Conservation (phyloP, 2,329 filamentous ascomycete species). For the Rosellinia necatrix region DNA sequence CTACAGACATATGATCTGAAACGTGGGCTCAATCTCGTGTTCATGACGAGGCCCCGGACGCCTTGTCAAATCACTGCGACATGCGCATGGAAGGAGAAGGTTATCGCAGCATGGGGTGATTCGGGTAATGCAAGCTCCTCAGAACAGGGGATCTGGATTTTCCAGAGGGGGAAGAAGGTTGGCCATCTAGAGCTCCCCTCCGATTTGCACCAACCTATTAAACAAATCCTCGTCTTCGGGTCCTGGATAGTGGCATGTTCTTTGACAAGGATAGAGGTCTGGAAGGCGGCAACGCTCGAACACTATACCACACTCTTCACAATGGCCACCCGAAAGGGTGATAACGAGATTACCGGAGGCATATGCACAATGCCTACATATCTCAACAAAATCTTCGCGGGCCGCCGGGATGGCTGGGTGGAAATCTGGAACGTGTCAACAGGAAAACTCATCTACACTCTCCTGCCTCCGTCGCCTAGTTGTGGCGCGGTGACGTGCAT, state of each 20-base stretch:
- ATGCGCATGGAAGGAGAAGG: constrained; percentile 80
- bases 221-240: constrained; percentile 80
- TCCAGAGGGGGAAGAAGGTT: constrained; percentile 86
- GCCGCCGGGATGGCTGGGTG: constrained; percentile 82
- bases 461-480: constrained; percentile 73
- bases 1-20: constrained; percentile 96
- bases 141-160: constrained; percentile 80
- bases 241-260: constrained; percentile 88
- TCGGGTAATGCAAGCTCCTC: constrained; percentile 51
- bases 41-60: constrained; percentile 89
- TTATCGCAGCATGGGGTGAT: constrained; percentile 90
- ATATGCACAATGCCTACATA: constrained; percentile 91
- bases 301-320: constrained; percentile 86
- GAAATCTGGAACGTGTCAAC: constrained; percentile 98
- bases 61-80: constrained; percentile 85
- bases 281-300: constrained; percentile 81
- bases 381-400: constrained; percentile 93
- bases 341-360: constrained; percentile 74
- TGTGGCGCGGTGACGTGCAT: constrained; percentile 86
- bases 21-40: constrained; percentile 87
- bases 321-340: constrained; percentile 58
- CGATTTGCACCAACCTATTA: constrained; percentile 71
- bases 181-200: constrained; percentile 72
- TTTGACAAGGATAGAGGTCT: constrained; percentile 78
- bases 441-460: constrained; percentile 87